Evolutionary conservation across 169 alveolate genomes (phyloP).

Genomic region (Plasmodium vivax): DNA sequence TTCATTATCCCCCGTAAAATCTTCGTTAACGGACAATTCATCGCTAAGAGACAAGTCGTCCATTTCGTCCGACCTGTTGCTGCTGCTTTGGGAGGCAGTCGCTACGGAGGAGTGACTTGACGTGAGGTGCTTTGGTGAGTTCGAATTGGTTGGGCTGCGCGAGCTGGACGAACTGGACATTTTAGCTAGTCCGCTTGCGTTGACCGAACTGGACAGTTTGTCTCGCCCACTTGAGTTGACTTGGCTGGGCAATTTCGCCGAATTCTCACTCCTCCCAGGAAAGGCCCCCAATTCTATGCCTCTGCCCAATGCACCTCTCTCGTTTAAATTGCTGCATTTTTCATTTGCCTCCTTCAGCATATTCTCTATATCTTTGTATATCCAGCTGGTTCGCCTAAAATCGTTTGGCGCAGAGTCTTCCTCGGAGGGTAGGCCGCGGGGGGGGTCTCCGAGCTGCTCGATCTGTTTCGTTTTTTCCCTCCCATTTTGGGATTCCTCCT

Average conservation of each 20-base stretch:
- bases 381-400: background rate
- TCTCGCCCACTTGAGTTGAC: background rate
- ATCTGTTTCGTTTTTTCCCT: background rate
- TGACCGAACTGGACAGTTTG: background rate
- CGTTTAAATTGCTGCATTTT: conserved; percentile 1
- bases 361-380: background rate
- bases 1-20: background rate
- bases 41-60: conserved; percentile 33
- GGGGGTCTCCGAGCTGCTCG: background rate
- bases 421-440: background rate
- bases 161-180: background rate
- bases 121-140: background rate
- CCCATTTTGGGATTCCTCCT: background rate
- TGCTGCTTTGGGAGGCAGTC: background rate
- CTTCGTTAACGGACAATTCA: background rate
- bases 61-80: conserved; percentile 6
- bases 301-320: background rate
- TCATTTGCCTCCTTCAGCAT: conserved; percentile 30
- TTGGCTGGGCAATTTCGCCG: background rate
- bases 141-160: background rate
- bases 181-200: background rate
- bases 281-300: background rate
- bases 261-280: background rate
- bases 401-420: background rate
- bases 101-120: conserved; percentile 9